Evolutionary conservation across 75 land plant genomes (phyloP).

Genomic region (Cunninghamia lanceolata): DNA sequence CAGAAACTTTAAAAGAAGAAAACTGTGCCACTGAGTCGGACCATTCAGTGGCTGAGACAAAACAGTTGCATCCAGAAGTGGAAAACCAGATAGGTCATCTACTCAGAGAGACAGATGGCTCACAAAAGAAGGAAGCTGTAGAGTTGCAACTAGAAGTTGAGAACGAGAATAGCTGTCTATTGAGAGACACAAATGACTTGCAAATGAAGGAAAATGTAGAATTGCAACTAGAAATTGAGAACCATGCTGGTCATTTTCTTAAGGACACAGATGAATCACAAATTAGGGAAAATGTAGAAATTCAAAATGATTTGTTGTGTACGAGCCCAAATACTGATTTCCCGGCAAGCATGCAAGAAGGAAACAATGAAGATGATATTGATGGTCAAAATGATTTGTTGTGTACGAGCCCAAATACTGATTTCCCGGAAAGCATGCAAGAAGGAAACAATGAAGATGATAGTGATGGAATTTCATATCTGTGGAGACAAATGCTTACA

Average conservation of each 20-base stretch:
- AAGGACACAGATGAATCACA: not conserved
- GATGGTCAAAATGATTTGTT: not conserved
- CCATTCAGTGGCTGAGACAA: not conserved
- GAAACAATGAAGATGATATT: not conserved
- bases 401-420: not conserved
- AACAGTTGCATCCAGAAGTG: not conserved
- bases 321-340: not conserved
- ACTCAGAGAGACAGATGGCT: not conserved
- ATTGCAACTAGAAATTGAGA: not conserved
- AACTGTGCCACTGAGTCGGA: not conserved
- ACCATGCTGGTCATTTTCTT: not conserved
- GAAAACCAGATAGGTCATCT: not conserved
- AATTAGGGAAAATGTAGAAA: not conserved
- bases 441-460: not conserved
- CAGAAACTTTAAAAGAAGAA: not conserved
- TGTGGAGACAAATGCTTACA: conserved; percentile 1
- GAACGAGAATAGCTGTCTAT: not conserved
- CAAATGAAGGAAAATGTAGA: not conserved
- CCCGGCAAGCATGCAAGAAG: not conserved
- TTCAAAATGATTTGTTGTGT: not conserved
- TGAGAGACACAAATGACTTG: not conserved
- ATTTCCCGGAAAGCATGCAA: not conserved
- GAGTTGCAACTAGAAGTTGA: not conserved
- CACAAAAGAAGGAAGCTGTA: not conserved
- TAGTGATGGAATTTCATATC: not conserved